Evolutionary conservation across 805 yeast species (phyloP).

Genomic region (Yarrowia deformans): DNA sequence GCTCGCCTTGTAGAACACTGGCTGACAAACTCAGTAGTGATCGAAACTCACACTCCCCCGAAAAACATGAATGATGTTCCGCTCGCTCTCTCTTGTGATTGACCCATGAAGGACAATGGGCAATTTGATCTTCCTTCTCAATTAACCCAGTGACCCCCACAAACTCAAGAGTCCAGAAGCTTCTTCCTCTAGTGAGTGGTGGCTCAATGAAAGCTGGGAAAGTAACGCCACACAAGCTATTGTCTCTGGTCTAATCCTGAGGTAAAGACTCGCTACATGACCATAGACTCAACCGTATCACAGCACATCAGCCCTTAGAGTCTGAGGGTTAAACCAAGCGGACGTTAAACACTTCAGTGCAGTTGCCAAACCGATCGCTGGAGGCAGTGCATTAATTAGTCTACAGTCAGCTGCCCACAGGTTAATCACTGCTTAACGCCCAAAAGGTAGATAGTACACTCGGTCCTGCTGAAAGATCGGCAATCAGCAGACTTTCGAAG

Average conservation of each 20-base stretch:
- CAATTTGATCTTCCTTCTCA: background rate
- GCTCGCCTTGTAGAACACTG: background rate
- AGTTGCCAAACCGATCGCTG: background rate
- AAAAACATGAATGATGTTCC: too few relatives aligned
- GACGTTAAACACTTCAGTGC: background rate
- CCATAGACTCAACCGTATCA: too few relatives aligned
- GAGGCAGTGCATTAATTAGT: background rate
- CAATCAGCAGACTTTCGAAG: constrained; percentile 29
- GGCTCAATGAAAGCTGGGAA: constrained; percentile 3
- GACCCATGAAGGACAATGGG: background rate
- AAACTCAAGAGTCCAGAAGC: background rate
- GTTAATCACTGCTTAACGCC: constrained; percentile 1
- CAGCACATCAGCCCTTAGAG: constrained; percentile 6
- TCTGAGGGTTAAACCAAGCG: background rate
- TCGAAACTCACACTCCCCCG: constrained; percentile 1
- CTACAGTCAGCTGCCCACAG: constrained; percentile 5
- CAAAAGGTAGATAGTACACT: constrained; percentile 2
- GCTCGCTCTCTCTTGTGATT: too few relatives aligned
- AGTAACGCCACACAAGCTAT: background rate
- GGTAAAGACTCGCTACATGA: constrained; percentile 10
- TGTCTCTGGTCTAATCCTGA: constrained; percentile 8
- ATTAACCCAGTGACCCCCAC: constrained; percentile 7
- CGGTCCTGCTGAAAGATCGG: background rate
- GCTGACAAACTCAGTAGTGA: background rate
- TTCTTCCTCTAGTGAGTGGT: constrained; percentile 14